Base-by-base conservation (phyloP, 768 basidiomycete species). In the Scleroderma citrinum region DNA sequence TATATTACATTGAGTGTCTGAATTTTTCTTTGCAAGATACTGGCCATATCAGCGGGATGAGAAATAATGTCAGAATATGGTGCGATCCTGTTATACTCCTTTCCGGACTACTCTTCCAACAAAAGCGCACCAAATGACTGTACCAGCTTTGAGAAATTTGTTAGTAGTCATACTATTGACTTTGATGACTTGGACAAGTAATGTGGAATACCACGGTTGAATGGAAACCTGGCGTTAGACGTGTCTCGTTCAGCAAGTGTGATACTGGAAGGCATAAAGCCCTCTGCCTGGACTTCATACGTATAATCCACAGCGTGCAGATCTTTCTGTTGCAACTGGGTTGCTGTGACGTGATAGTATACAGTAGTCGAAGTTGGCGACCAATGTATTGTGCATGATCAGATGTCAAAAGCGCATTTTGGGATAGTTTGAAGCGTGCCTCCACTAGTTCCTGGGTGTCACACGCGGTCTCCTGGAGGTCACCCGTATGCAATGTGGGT, bases 71-170 rank as follows among this genome's bases (percentile, higher is more conserved):
- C 2, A 34, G 20, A 21, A 31, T 44, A 30, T 13, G 47, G 16
- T 26, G 44, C 44, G 19, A 37, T 37, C 35, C 48, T 32, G 12
- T 36, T 49, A 26, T 49, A 49, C 32, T 49, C 48, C 17, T 26
- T 41, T 4, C 44, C 16, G 2, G 21, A 20, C 30, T 31, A 30
- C 24, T n/a, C n/a, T n/a, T n/a, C n/a, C n/a, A n/a, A n/a, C n/a
- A n/a, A n/a, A n/a, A n/a, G n/a, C n/a, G n/a, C 48, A 26, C 16
- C 26, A 20, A 49, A 49, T 2, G 39, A 20, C 20, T 34, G 44
- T 24, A 23, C 17, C 26, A 49, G 43, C 24, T 20, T 39, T 14
- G 26, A 29, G 14, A 45, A 49, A 24, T n/a, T 6, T 21, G 7
- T 48, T 23, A n/a, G 32, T 21, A 37, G 3, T 11, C 23, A 19